phyloP scores from a whole-genome alignment of 1,284 basidiomycete genomes.

The Papiliotrema flavescens region DNA sequence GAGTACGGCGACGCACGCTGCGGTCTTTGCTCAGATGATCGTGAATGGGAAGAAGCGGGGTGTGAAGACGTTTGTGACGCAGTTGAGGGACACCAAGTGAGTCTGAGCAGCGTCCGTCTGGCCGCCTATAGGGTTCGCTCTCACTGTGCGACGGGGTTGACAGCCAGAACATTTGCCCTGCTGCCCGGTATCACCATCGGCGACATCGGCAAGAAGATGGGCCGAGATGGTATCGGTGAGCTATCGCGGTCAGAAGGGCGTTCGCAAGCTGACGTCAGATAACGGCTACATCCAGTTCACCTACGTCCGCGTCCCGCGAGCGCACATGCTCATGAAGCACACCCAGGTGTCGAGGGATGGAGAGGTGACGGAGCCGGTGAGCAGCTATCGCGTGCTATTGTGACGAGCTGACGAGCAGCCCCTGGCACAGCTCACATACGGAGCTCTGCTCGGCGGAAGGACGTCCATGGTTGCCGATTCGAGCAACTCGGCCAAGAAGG shows the following conservation, averaged over 20 bases:
- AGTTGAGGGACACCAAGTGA: slow-evolving; percentile 55
- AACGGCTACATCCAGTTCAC: slow-evolving; percentile 56
- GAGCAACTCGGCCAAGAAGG: slow-evolving; percentile 55
- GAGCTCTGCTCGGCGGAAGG: slow-evolving; percentile 56
- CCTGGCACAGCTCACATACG: slow-evolving; percentile 58
- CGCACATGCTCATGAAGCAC: slow-evolving; percentile 60
- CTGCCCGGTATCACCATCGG: slow-evolving; percentile 57
- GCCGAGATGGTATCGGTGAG: slow-evolving; percentile 54
- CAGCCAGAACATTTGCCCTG: slow-evolving; percentile 46
- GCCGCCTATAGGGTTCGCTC: neutral
- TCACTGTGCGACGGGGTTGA: neutral
- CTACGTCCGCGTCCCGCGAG: slow-evolving; percentile 56
- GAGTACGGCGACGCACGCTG: slow-evolving; percentile 57
- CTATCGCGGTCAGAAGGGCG: neutral
- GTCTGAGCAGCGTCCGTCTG: slow-evolving; percentile 13
- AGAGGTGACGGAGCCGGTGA: slow-evolving; percentile 44
- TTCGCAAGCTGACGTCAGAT: slow-evolving; percentile 25
- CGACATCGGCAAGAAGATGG: slow-evolving; percentile 61
- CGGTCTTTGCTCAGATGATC: slow-evolving; percentile 57
- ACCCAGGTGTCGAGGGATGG: slow-evolving; percentile 54
- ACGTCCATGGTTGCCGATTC: slow-evolving; percentile 57
- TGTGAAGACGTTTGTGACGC: slow-evolving; percentile 58
- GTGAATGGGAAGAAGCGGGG: slow-evolving; percentile 56
- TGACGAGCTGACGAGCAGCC: slow-evolving; percentile 46
- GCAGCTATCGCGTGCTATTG: slow-evolving; percentile 1